Conservation (phyloP, 345 rosid genomes). For the Cardamine occulta region DNA sequence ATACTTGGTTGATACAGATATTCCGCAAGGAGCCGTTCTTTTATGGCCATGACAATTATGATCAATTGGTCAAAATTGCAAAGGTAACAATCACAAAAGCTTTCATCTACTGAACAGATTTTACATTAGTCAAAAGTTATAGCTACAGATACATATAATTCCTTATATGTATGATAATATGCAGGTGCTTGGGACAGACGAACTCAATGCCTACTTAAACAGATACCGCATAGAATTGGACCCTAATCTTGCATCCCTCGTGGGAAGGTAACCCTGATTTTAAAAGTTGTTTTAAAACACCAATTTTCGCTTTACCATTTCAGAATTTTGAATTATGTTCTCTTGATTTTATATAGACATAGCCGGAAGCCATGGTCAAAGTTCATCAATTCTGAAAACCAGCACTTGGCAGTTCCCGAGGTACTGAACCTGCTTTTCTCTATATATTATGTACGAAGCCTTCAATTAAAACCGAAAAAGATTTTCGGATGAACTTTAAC, state of each 20-base stretch:
- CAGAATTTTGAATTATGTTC: not conserved
- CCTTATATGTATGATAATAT: not conserved
- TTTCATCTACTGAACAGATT: not conserved
- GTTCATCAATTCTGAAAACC: conserved; percentile 86
- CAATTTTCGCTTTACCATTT: not conserved
- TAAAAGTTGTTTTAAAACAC: not conserved
- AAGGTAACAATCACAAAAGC: conserved; percentile 56
- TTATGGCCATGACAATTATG: conserved; percentile 98
- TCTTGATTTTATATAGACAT: conserved; percentile 52
- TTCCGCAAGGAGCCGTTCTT: conserved; percentile 99
- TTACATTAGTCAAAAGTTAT: conserved; percentile 1
- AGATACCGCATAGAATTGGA: conserved; percentile 90
- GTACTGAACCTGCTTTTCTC: conserved; percentile 45
- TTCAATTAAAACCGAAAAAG: not conserved
- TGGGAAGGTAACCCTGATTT: conserved; percentile 69
- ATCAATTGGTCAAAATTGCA: conserved; percentile 95
- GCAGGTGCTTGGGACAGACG: conserved; percentile 95
- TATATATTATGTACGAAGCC: conserved; percentile 2
- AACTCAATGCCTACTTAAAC: conserved; percentile 74
- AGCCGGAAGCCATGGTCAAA: conserved; percentile 93
- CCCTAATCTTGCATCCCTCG: conserved; percentile 85
- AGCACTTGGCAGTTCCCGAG: conserved; percentile 91
- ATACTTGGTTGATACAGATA: conserved; percentile 57
- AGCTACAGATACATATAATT: not conserved
- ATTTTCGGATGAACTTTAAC: not conserved